Evolutionary conservation across 75 land plant genomes (phyloP).

Genomic region (Cryptomeria japonica): DNA sequence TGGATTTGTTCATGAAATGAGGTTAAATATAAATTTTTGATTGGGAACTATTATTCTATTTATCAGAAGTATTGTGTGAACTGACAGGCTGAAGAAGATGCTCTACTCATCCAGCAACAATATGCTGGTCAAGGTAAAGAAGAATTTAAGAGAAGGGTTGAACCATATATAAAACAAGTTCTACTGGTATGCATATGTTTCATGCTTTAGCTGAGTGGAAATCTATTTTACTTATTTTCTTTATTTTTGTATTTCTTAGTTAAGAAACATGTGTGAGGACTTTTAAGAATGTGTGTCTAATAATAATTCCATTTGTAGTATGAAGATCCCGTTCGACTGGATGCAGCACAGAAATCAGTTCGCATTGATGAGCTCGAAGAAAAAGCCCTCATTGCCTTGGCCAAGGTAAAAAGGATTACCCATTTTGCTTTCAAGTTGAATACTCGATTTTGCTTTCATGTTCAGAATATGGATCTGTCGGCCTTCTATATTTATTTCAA

Average conservation of each 20-base stretch:
- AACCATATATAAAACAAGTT: slow-evolving; percentile 52
- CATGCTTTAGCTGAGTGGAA: background rate
- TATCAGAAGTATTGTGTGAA: background rate
- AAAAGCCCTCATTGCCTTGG: slow-evolving; percentile 75
- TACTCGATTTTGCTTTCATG: background rate
- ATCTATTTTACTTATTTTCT: background rate
- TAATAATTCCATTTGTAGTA: slow-evolving; percentile 37
- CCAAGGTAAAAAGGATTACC: slow-evolving; percentile 44
- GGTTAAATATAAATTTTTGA: background rate
- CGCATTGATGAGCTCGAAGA: slow-evolving; percentile 82
- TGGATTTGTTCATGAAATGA: background rate
- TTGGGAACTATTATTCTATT: background rate
- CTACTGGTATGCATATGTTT: slow-evolving; percentile 36
- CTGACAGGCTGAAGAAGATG: slow-evolving; percentile 75
- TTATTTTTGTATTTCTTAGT: background rate
- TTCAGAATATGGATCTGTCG: background rate
- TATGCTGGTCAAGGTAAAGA: slow-evolving; percentile 18
- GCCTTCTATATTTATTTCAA: background rate
- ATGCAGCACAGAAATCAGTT: slow-evolving; percentile 67
- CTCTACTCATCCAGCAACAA: slow-evolving; percentile 46
- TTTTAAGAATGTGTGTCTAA: background rate
- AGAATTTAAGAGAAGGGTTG: slow-evolving; percentile 42
- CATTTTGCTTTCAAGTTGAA: background rate
- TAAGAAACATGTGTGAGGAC: background rate
- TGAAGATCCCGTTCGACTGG: slow-evolving; percentile 73